A percentile compares a stretch with the other conserved stretches of the same genome.
Conservation (phyloP, 352 stramenopile genomes). For the Hyaloperonospora brassicae region DNA sequence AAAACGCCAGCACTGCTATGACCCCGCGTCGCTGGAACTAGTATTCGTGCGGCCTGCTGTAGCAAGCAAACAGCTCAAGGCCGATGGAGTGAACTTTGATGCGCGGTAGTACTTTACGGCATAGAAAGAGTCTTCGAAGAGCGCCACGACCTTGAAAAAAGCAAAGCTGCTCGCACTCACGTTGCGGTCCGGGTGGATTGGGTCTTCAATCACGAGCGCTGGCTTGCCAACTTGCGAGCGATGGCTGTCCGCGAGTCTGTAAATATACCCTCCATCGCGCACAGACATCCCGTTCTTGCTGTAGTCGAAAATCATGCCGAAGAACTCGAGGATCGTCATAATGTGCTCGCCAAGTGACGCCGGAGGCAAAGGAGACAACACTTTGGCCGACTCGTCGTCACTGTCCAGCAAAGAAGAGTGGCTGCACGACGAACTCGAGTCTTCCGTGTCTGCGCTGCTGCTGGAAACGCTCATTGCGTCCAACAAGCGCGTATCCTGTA, state of each 20-base stretch:
- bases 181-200: conserved; percentile 83
- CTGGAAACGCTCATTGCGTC: conserved; percentile 70
- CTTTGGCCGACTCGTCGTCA: conserved; percentile 38
- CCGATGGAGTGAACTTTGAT: conserved; percentile 67
- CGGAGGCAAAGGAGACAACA: conserved; percentile 6
- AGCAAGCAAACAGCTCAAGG: conserved; percentile 73
- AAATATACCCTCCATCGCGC: conserved; percentile 82
- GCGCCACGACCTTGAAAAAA: conserved; percentile 72
- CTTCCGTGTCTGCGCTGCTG: conserved; percentile 76
- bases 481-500: conserved; percentile 14
- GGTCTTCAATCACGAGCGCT: conserved; percentile 79
- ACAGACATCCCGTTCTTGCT: conserved; percentile 75
- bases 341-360: conserved; percentile 63
- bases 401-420: conserved; percentile 45
- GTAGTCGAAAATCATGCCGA: conserved; percentile 82
- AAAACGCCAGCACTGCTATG: conserved; percentile 15
- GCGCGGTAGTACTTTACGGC: conserved; percentile 77
- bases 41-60: conserved; percentile 47
- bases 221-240: conserved; percentile 47
- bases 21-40: conserved; percentile 19
- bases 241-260: conserved; percentile 56
- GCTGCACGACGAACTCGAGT: conserved; percentile 49
- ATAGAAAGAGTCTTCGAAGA: conserved; percentile 84
- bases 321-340: conserved; percentile 79
- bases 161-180: conserved; percentile 81